phyloP scores from a whole-genome alignment of 768 basidiomycete genomes.

The Mycena vulgaris region DNA sequence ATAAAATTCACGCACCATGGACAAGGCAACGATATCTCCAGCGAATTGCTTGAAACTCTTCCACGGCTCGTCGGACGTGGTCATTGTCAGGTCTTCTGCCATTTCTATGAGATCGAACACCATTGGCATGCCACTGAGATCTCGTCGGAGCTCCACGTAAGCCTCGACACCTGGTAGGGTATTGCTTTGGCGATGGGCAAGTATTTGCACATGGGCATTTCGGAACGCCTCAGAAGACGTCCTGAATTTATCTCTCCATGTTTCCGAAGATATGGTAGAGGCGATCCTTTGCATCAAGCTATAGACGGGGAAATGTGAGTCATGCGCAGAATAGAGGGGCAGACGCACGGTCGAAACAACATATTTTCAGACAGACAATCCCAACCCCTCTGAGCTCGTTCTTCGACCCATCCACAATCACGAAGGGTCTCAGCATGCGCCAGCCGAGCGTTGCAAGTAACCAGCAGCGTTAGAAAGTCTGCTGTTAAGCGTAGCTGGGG shows the following conservation, averaged over 20 bases:
- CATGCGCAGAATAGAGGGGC: neutral
- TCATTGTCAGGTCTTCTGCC: constrained; percentile 58
- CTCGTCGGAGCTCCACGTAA: constrained; percentile 63
- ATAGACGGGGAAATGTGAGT: neutral
- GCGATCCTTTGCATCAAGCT: constrained; percentile 43
- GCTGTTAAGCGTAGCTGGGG: constrained; percentile 68
- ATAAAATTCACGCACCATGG: constrained; percentile 58
- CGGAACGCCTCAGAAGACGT: constrained; percentile 52
- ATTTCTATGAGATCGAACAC: constrained; percentile 69
- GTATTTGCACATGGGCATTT: constrained; percentile 50
- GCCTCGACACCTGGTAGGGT: constrained; percentile 60
- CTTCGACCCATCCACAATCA: constrained; percentile 40
- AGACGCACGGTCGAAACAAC: constrained; percentile 56
- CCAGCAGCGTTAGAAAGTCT: constrained; percentile 64
- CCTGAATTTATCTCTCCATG: constrained; percentile 62
- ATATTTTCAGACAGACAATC: constrained; percentile 43
- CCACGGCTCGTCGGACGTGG: constrained; percentile 42
- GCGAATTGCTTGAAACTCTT: constrained; percentile 56
- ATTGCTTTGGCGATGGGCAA: constrained; percentile 43
- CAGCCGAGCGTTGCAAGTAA: constrained; percentile 53
- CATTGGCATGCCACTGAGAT: constrained; percentile 64
- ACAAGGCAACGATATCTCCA: constrained; percentile 66
- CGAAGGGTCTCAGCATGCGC: constrained; percentile 30
- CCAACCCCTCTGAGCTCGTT: neutral
- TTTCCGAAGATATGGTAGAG: constrained; percentile 49